Evolutionary conservation across 2,329 filamentous ascomycete species (phyloP), one percentile per base, ranked within the genome.

Genomic region (Ambrosiella beaveri): DNA sequence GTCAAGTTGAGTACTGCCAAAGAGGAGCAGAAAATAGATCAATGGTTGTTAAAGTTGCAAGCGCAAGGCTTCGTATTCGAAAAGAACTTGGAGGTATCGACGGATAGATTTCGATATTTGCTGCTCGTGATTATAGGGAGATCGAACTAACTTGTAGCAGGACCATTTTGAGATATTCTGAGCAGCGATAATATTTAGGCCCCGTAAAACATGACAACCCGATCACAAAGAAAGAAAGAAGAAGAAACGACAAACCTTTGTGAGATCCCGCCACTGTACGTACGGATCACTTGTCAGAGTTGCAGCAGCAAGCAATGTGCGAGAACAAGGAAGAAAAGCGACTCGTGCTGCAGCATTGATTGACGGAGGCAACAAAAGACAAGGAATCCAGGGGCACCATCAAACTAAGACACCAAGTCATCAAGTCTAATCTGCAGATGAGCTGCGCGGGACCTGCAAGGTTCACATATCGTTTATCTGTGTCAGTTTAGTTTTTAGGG

Each of bases 341-440:
- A 44, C 53, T 55, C 37, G 38, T 55, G 53, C 53, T 55, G 39
- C 53, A 55, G 27, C 53, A 55, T 55, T 55, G 53, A 55, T 55
- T 55, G 39, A 45, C 27, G 53, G 53, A 55, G 53, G 44, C 37
- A 55, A 55, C 53, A 19, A 54, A 38, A 9, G 50, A 38, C 35
- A 54, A 54, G 39, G 37, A 27, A 35, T 7, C 19, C 8, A 6
- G 44, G n/a, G 44, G 8, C 44, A 47, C 44, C 44, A 15, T 17
- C n/a, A 47, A 3, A 8, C 44, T 12, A 47, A 15, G 17, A 15
- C 17, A 15, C 17, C 44, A n/a, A 15, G n/a, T 6, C 44, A 13
- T 15, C 5, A 17, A 8, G 44, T 47, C n/a, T 15, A 51, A 35
- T 15, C 47, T 51, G 47, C 47, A 51, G 47, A 51, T 35, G 17